Percentiles rank a stretch among this genome's conserved stretches.
phyloP scores from a whole-genome alignment of 1,284 basidiomycete genomes.

The Tilletia indica region DNA sequence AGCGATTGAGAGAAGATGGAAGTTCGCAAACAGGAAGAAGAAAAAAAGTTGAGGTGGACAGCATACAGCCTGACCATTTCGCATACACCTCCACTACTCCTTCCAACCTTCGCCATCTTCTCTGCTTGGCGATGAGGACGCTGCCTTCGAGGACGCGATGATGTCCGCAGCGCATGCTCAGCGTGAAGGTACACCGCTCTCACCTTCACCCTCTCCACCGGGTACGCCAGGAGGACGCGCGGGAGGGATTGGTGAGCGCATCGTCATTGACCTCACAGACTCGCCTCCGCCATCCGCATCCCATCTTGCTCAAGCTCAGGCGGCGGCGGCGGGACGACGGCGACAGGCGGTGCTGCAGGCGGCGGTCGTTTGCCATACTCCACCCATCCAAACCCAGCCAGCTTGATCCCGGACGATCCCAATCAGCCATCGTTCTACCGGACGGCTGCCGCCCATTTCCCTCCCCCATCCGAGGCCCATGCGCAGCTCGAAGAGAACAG shows the following conservation, averaged over 20 bases:
- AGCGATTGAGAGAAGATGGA: too few relatives aligned
- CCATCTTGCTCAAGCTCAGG: not conserved
- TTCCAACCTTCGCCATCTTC: too few relatives aligned
- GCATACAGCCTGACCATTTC: too few relatives aligned
- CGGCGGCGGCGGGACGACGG: too few relatives aligned
- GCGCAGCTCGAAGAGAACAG: conserved; percentile 39
- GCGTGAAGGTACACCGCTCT: conserved; percentile 11
- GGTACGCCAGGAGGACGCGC: not conserved
- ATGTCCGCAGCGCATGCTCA: not conserved
- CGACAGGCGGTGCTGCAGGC: too few relatives aligned
- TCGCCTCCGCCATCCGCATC: conserved; percentile 8
- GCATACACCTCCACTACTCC: too few relatives aligned
- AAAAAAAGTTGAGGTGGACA: too few relatives aligned
- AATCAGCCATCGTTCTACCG: conserved; percentile 13
- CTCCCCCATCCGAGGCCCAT: conserved; percentile 20
- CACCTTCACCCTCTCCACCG: conserved; percentile 10
- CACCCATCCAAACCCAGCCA: conserved; percentile 1
- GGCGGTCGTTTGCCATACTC: not conserved
- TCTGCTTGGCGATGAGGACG: too few relatives aligned
- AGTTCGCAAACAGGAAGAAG: too few relatives aligned
- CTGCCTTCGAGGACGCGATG: too few relatives aligned
- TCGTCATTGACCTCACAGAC: conserved; percentile 12
- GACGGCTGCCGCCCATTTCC: conserved; percentile 6
- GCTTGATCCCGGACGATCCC: conserved; percentile 8
- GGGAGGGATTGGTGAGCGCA: too few relatives aligned